A percentile compares a stretch with the other conserved stretches of the same genome.
Evolutionary conservation across 495 filamentous ascomycete genomes (phyloP).

Genomic region (Neurospora intermedia): DNA sequence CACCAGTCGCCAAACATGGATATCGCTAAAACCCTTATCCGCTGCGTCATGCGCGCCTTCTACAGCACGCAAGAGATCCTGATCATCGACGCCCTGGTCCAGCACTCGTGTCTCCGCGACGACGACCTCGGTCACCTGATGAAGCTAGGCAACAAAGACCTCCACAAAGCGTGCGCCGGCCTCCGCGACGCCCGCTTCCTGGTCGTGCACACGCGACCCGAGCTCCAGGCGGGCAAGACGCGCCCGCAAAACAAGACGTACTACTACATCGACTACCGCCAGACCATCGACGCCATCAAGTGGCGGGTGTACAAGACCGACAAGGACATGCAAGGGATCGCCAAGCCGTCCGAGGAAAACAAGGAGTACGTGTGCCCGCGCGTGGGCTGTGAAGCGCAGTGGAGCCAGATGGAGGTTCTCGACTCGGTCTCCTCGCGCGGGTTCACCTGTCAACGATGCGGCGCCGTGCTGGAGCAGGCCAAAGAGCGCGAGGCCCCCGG

Average conservation of each 20-base stretch:
- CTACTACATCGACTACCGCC: conserved; percentile 93
- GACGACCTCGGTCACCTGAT: conserved; percentile 79
- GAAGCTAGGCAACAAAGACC: conserved; percentile 76
- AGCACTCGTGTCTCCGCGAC: conserved; percentile 80
- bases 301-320: conserved; percentile 79
- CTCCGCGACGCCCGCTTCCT: conserved; percentile 80
- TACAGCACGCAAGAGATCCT: conserved; percentile 83
- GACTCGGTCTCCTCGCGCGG: conserved; percentile 55
- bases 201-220: conserved; percentile 69
- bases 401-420: conserved; percentile 77
- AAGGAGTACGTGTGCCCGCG: conserved; percentile 83
- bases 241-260: conserved; percentile 78
- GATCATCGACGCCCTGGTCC: conserved; percentile 82
- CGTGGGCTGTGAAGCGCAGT: conserved; percentile 55
- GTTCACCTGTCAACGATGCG: conserved; percentile 79
- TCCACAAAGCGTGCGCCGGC: conserved; percentile 75
- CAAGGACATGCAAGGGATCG: conserved; percentile 70
- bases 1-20: conserved; percentile 47
- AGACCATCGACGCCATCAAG: conserved; percentile 92
- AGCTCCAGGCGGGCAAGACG: conserved; percentile 67
- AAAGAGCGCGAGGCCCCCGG: conserved; percentile 52
- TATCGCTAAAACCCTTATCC: conserved; percentile 76
- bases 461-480: conserved; percentile 55
- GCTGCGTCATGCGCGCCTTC: conserved; percentile 83
- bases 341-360: conserved; percentile 68